Evolutionary conservation across 192 early-diverging fungal species (phyloP).

Genomic region (Spizellomyces sp.): DNA sequence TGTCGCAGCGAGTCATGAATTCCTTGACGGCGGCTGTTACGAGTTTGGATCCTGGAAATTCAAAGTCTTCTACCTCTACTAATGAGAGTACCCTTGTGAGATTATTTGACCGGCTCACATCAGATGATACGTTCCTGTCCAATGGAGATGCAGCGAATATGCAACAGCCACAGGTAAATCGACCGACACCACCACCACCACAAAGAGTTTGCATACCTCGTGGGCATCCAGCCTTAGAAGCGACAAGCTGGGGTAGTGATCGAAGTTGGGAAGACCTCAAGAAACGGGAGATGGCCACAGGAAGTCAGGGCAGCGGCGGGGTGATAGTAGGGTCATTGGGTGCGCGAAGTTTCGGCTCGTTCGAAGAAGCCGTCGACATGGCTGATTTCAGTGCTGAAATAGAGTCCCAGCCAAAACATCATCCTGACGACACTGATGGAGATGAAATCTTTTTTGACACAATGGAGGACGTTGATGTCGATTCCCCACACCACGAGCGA

Average conservation of each 20-base stretch:
- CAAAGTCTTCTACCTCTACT: background rate
- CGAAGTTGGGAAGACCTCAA: slow-evolving; percentile 37
- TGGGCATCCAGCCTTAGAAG: slow-evolving; percentile 15
- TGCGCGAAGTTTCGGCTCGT: slow-evolving; percentile 9
- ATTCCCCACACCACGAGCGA: too few relatives aligned
- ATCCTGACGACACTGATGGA: slow-evolving; percentile 29
- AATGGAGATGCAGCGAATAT: background rate
- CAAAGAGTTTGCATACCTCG: background rate
- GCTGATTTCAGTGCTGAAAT: slow-evolving; percentile 10
- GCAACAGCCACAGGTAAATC: background rate
- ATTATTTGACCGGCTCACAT: slow-evolving; percentile 20
- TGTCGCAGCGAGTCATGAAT: slow-evolving; percentile 9
- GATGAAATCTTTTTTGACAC: slow-evolving; percentile 46
- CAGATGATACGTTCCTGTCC: background rate
- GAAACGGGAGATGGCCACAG: slow-evolving; percentile 28
- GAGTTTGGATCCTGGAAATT: background rate
- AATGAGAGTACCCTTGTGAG: slow-evolving; percentile 13
- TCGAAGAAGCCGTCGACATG: slow-evolving; percentile 5
- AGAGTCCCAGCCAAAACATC: slow-evolving; percentile 27
- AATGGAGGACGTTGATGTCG: background rate
- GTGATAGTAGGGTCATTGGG: slow-evolving; percentile 9
- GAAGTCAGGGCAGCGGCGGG: too few relatives aligned
- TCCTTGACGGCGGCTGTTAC: background rate
- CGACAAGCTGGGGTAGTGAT: slow-evolving; percentile 35
- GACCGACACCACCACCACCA: slow-evolving; percentile 5